Conservation (phyloP, 2,329 filamentous ascomycete genomes). For the Epicoccum sorghinum region DNA sequence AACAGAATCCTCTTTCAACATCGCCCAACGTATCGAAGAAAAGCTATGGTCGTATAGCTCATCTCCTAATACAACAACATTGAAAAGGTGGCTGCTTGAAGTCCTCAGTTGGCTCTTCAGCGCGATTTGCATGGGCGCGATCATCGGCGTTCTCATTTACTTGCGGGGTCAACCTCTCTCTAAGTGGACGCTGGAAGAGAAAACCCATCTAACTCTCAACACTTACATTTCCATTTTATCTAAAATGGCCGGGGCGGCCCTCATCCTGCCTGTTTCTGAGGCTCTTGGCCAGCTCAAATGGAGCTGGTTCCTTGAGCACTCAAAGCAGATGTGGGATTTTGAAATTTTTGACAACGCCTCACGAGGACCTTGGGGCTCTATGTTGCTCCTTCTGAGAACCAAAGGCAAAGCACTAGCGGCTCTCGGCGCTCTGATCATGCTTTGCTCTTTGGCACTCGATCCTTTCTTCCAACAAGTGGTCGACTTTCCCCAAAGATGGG, state of each 20-base stretch:
- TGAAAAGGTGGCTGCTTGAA: conserved; percentile 35
- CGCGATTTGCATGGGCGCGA: conserved; percentile 28
- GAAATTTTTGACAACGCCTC: conserved; percentile 46
- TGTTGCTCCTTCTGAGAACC: conserved; percentile 24
- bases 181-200: conserved; percentile 16
- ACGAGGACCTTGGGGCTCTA: conserved; percentile 33
- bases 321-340: conserved; percentile 43
- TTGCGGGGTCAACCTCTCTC: conserved; percentile 14
- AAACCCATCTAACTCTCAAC: conserved; percentile 30
- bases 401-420: conserved; percentile 30
- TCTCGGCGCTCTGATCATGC: conserved; percentile 29
- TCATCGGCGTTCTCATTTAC: conserved; percentile 23
- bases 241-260: conserved; percentile 35
- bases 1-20: conserved; percentile 8
- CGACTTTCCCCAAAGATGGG: conserved; percentile 30
- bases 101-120: conserved; percentile 36
- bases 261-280: conserved; percentile 37
- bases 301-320: conserved; percentile 39
- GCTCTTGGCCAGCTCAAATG: conserved; percentile 45
- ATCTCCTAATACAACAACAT: conserved; percentile 15
- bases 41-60: conserved; percentile 22
- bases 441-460: conserved; percentile 29
- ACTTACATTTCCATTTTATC: conserved; percentile 36
- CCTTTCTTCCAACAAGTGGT: conserved; percentile 45
- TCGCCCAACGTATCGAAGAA: conserved; percentile 35